Conservation (phyloP, 2,329 filamentous ascomycete species). For the Colletotrichum sp. region DNA sequence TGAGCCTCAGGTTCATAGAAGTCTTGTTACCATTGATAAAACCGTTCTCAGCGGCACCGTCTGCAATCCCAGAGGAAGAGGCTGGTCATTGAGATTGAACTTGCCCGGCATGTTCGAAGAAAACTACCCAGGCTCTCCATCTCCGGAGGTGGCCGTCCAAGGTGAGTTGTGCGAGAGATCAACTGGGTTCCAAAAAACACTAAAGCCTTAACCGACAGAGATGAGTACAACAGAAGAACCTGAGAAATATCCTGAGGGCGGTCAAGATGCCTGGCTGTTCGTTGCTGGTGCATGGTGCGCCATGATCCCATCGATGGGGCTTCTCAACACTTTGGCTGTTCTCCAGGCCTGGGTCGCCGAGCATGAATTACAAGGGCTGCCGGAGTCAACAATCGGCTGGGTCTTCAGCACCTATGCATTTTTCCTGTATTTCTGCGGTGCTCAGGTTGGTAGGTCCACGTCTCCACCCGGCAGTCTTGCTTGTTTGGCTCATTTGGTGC, state of each 20-base stretch:
- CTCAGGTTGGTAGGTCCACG: slow-evolving; percentile 58
- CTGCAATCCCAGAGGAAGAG: neutral
- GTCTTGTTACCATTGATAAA: neutral
- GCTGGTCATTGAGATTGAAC: neutral
- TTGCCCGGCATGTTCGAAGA: neutral
- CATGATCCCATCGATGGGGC: slow-evolving; percentile 67
- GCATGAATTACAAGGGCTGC: slow-evolving; percentile 65
- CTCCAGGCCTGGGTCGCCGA: slow-evolving; percentile 69
- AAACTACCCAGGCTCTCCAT: neutral
- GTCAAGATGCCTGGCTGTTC: slow-evolving; percentile 70
- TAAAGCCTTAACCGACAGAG: neutral
- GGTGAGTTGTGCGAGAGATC: neutral
- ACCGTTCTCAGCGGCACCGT: neutral
- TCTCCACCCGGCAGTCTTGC: neutral
- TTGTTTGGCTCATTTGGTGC: neutral
- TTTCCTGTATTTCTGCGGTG: slow-evolving; percentile 71
- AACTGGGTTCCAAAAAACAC: neutral
- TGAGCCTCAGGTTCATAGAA: neutral
- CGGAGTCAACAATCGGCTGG: slow-evolving; percentile 69
- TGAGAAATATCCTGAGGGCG: slow-evolving; percentile 68
- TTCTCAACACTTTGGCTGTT: slow-evolving; percentile 69
- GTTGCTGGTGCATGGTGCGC: slow-evolving; percentile 72
- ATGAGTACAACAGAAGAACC: neutral
- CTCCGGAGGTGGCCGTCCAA: neutral
- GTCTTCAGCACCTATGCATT: slow-evolving; percentile 76